phyloP scores from a whole-genome alignment of 176 grass and related monocot species.

The Oryza meyeriana region DNA sequence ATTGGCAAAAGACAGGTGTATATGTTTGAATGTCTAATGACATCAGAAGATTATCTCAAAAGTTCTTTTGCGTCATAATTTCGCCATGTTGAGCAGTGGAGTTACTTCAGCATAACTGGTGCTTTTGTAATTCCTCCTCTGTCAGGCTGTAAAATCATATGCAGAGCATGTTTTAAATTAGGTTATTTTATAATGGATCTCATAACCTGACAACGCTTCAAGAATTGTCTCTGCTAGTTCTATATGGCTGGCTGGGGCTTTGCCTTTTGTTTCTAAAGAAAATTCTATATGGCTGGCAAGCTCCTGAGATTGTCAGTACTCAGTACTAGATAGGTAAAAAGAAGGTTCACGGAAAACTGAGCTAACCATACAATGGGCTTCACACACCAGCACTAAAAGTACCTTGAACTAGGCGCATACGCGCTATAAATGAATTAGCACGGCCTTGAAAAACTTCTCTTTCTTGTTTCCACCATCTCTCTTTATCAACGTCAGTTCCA shows the following conservation, averaged over 20 bases:
- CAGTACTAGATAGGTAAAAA: background rate
- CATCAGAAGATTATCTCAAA: slow-evolving; percentile 15
- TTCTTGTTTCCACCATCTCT: slow-evolving; percentile 70
- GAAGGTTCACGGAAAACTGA: slow-evolving; percentile 2
- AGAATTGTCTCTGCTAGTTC: background rate
- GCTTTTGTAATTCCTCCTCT: background rate
- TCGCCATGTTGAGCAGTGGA: background rate
- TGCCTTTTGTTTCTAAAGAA: background rate
- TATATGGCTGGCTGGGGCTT: background rate
- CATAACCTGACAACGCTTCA: slow-evolving; percentile 4
- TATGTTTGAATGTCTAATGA: background rate
- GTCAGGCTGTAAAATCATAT: background rate
- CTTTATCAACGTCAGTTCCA: slow-evolving; percentile 46
- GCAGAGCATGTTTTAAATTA: background rate
- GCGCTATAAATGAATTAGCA: slow-evolving; percentile 61
- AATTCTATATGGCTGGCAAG: background rate
- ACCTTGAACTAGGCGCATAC: slow-evolving; percentile 85
- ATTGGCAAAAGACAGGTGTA: slow-evolving; percentile 5
- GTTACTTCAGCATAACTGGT: background rate
- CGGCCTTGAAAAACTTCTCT: slow-evolving; percentile 63
- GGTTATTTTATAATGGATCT: background rate
- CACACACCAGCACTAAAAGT: background rate
- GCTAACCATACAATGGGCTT: slow-evolving; percentile 1
- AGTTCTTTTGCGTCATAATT: background rate
- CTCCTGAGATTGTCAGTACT: background rate